phyloP scores from a whole-genome alignment of 2,329 filamentous ascomycete genomes.

The Penicillium sp. region DNA sequence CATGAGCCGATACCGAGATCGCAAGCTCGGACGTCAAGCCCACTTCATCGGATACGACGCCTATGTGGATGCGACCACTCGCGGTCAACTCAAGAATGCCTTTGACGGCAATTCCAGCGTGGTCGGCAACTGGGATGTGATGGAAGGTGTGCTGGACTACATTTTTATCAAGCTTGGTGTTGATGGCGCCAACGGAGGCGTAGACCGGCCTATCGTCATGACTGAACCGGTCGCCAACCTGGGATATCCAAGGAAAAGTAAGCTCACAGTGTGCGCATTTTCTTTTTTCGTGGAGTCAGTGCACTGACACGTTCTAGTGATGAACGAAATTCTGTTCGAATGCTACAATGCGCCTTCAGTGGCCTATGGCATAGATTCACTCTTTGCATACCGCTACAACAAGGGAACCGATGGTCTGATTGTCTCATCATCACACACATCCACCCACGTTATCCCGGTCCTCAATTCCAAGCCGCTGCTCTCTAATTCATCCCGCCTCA shows the following conservation, averaged over 20 bases:
- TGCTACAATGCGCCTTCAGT: conserved; percentile 87
- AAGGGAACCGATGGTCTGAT: conserved; percentile 80
- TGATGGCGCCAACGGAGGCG: conserved; percentile 62
- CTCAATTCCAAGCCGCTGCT: conserved; percentile 79
- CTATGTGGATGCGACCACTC: conserved; percentile 87
- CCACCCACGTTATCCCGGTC: conserved; percentile 92
- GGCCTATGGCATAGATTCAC: conserved; percentile 89
- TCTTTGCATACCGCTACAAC: conserved; percentile 94
- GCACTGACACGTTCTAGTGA: conserved; percentile 51
- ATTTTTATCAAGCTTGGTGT: conserved; percentile 90
- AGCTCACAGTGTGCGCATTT: conserved; percentile 26
- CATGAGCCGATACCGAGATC: conserved; percentile 90
- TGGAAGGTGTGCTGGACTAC: conserved; percentile 92
- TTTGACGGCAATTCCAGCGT: conserved; percentile 89
- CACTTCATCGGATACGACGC: conserved; percentile 89
- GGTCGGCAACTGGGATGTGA: conserved; percentile 94
- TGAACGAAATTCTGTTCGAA: conserved; percentile 97
- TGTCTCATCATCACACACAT: conserved; percentile 84
- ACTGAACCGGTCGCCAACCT: conserved; percentile 92
- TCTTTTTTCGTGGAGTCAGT: conserved; percentile 15
- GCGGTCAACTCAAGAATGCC: conserved; percentile 81
- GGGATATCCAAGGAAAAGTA: conserved; percentile 81
- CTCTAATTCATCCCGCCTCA: conserved; percentile 77
- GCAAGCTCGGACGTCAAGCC: conserved; percentile 86
- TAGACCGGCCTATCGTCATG: conserved; percentile 87